Evolutionary conservation across 169 alveolate species (phyloP).

Genomic region (Eimeria sp.): DNA sequence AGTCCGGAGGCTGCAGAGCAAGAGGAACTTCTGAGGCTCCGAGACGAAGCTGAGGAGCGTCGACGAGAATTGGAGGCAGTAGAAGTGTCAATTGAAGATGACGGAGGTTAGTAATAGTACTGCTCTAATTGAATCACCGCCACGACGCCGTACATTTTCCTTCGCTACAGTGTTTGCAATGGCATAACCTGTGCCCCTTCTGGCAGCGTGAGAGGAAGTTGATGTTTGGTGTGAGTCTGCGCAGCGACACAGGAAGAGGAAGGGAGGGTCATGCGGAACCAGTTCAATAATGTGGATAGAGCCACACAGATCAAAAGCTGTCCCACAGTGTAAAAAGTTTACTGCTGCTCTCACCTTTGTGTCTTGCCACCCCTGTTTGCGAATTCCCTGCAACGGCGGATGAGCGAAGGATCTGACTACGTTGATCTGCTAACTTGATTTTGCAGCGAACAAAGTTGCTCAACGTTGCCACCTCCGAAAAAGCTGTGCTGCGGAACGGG

Average conservation of each 20-base stretch:
- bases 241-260: constrained; percentile 80
- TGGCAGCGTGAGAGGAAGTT: too few relatives aligned
- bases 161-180: not conserved
- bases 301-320: constrained; percentile 80
- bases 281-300: constrained; percentile 95
- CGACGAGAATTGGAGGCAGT: constrained; percentile 83
- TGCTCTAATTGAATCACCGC: not conserved
- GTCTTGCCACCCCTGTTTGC: not conserved
- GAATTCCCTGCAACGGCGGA: not conserved
- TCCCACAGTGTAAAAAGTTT: constrained; percentile 18
- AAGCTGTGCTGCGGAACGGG: constrained; percentile 69
- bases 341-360: not conserved
- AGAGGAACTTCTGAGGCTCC: constrained; percentile 89
- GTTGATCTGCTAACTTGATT: not conserved
- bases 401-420: not conserved
- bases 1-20: constrained; percentile 91
- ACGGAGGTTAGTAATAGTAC: constrained; percentile 31
- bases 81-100: constrained; percentile 89
- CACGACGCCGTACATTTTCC: not conserved
- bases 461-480: constrained; percentile 70
- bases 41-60: constrained; percentile 85
- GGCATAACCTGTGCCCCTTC: not conserved
- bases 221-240: not conserved
- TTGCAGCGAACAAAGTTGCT: constrained; percentile 59
- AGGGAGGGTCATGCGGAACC: constrained; percentile 90